Percentiles rank a stretch among this genome's conserved stretches.
Conservation (phyloP, 495 filamentous ascomycete genomes). For the Hypoxylon rickii region DNA sequence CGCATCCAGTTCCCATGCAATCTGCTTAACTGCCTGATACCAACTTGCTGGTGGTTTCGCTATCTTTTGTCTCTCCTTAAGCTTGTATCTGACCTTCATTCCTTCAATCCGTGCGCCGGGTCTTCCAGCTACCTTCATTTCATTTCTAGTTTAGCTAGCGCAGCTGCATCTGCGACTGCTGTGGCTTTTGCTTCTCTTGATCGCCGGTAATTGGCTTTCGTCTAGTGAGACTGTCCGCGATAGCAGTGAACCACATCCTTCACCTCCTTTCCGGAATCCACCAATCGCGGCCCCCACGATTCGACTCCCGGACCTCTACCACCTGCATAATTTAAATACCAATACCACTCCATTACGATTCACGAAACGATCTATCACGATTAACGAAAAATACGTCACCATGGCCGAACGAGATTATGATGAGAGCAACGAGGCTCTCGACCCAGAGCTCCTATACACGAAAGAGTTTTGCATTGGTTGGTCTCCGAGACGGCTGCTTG, state of each 20-base stretch:
- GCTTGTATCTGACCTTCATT: conserved; percentile 18
- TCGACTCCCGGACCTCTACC: conserved; percentile 1
- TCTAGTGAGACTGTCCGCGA: background rate
- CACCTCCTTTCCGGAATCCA: conserved; percentile 26
- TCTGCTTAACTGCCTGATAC: conserved; percentile 10
- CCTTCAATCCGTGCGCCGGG: conserved; percentile 1
- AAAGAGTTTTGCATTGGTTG: conserved; percentile 93
- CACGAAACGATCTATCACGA: conserved; percentile 26
- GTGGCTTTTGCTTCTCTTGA: background rate
- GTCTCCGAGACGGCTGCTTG: conserved; percentile 33
- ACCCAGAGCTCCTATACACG: conserved; percentile 87
- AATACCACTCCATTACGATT: conserved; percentile 14
- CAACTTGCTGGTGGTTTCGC: conserved; percentile 3
- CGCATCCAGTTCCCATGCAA: conserved; percentile 29
- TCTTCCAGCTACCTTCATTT: conserved; percentile 21
- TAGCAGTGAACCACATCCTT: conserved; percentile 5
- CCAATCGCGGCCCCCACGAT: conserved; percentile 21
- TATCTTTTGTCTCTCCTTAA: conserved; percentile 27
- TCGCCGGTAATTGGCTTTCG: conserved; percentile 1
- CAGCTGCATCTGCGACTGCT: conserved; percentile 1
- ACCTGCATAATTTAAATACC: conserved; percentile 1
- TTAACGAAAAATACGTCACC: conserved; percentile 23
- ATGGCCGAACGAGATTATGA: conserved; percentile 53
- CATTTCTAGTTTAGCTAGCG: background rate
- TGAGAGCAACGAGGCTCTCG: conserved; percentile 55